Evolutionary conservation across 2,329 filamentous ascomycete species (phyloP).

Genomic region (Fusarium globosum): DNA sequence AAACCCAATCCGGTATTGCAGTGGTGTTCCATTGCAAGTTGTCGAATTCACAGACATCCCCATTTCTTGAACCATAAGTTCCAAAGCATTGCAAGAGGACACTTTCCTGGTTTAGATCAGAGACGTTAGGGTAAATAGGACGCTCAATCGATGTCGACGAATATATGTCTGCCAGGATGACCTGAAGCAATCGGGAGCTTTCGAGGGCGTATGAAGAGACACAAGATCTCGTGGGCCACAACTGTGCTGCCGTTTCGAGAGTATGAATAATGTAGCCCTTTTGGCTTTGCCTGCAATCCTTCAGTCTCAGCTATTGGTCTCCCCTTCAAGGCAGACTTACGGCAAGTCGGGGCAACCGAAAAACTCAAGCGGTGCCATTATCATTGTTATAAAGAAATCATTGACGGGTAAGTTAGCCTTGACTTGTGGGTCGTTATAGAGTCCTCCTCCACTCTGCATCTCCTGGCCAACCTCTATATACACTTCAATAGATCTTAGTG

Average conservation of each 20-base stretch:
- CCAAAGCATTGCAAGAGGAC: fast-evolving
- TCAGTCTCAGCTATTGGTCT: background rate
- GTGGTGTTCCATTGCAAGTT: background rate
- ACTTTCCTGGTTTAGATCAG: too few species aligned
- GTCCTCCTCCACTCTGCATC: conserved; percentile 14
- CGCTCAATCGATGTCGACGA: background rate
- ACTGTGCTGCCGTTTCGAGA: background rate
- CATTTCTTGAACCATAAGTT: fast-evolving
- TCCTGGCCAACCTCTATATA: conserved; percentile 25
- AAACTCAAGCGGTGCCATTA: conserved; percentile 10
- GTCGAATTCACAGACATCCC: background rate
- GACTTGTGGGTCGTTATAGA: conserved; percentile 13
- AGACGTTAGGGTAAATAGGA: fast-evolving
- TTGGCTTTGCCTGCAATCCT: background rate
- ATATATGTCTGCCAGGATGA: background rate
- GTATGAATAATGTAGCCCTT: background rate
- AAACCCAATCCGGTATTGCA: background rate
- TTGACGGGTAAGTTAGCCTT: background rate
- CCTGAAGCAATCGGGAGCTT: background rate
- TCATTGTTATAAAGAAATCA: conserved; percentile 13
- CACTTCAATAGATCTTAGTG: conserved; percentile 1
- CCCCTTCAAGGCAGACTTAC: background rate
- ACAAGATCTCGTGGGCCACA: conserved; percentile 9
- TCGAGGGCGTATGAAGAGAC: background rate
- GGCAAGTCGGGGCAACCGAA: conserved; percentile 20